Base-by-base conservation (phyloP, 1,284 basidiomycete genomes). In the Apiotrichum mycotoxinovorans region DNA sequence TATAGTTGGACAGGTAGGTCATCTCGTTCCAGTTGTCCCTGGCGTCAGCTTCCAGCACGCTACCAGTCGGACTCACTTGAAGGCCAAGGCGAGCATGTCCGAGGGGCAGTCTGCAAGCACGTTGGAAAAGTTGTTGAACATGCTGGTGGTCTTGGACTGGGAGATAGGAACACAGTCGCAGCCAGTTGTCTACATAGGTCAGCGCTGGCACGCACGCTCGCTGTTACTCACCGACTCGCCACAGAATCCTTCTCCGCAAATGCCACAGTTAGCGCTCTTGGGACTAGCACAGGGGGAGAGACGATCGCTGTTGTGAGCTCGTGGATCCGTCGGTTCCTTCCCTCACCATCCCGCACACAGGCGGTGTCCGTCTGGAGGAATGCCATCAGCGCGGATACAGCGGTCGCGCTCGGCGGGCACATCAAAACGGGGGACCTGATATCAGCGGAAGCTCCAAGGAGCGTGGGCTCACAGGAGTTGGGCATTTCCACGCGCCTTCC, bases 21-120 rank as follows among this genome's bases (percentile, higher is more conserved):
- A 65, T 62, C 52, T 65, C 63, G 10, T 52, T 56, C 63, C 63
- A 65, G 52, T 65, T 65, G 51, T 65, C 63, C 53, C 61, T 63
- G 54, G 23, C 1, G 45, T 57, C 17, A 55, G 49, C n/a, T 11
- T n/a, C n/a, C n/a, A n/a, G n/a, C n/a, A 3, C 3, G 15, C 20
- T 2, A 2, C 15, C 3, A 4, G 11, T 3, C 34, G 18, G 12
- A 48, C 56, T 33, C 41, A 63, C 62, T 52, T 62, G 58, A 65
- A 65, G 9, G 63, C 63, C 50, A 59, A 46, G 5, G 63, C 51
- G 20, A 65, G 49, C 54, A 62, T 55, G 51, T 65, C 63, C 2
- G 52, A 61, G 8, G 63, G 56, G 14, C 56, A 54, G 51, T 65
- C 63, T 50, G 59, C 61, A n/a, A 65, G 52, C 14, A 62, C 33